Evolutionary conservation across 352 stramenopile species (phyloP), one percentile per base, ranked within the genome.

Genomic region (Globisporangium acanthophoron): DNA sequence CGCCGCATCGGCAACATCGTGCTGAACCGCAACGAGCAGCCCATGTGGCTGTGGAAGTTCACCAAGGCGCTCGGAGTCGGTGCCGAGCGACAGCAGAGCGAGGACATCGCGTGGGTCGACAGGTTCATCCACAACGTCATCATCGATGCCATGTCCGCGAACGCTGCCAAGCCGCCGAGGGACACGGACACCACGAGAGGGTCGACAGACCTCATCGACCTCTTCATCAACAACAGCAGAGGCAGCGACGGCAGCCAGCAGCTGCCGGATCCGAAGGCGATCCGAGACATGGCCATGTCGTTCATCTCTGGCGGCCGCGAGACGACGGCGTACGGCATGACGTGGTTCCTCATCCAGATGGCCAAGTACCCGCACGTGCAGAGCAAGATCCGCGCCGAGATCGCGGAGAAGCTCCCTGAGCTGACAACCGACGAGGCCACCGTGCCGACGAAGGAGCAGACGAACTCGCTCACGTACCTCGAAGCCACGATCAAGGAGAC

Each of bases 291-390:
- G 33, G 65, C 84, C 12, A 70, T 95, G 4, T 72, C 71, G 5
- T 85, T 96, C 45, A 60, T 96, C 12, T 59, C 88, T 39, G 86
- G 77, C 9, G 87, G 82, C 3, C 73, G 82, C 33, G 81, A 93
- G 59, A 94, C 87, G 0, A 94, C 87, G 0, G 77, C 84, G 1
- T 73, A 64, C 57, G 82, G 80, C 29, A 54, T 96, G n/a, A 70
- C 57, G 9, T 96, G 87, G 87, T 61, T 92, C n/a, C 67, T 95
- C 18, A 76, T 87, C 53, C 73, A 84, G 50, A 63, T 96, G 13
- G 69, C 71, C 39, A 74, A 73, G n/a, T 67, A 94, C 58, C 87
- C 84, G 2, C 50, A 79, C 8, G 71, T 91, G 0, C 65, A 77
- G 52, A 59, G 62, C 0, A 78, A 73, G 33, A 61, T 91, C 35